Conservation (phyloP, 169 alveolate genomes). For the Cryptosporidium ryanae region DNA sequence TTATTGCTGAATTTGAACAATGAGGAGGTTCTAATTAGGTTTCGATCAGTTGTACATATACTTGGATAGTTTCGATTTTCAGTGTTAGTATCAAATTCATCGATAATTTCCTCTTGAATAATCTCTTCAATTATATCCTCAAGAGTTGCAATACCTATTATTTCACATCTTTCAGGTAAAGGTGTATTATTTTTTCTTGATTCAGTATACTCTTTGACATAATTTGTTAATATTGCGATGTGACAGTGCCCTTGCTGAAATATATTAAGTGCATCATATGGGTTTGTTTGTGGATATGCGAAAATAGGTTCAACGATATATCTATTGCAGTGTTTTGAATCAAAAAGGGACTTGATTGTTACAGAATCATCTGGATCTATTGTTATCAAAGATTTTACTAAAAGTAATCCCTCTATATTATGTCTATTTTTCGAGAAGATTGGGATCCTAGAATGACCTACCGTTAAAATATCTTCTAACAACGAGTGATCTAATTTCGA, state of each 20-base stretch:
- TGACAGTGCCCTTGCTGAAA: slow-evolving; percentile 74
- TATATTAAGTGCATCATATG: slow-evolving; percentile 60
- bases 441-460: slow-evolving; percentile 90
- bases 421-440: slow-evolving; percentile 81
- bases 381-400: slow-evolving; percentile 81
- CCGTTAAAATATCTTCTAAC: slow-evolving; percentile 77
- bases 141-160: slow-evolving; percentile 68
- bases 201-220: slow-evolving; percentile 49
- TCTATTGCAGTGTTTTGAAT: slow-evolving; percentile 27
- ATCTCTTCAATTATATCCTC: slow-evolving; percentile 70
- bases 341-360: slow-evolving; percentile 46
- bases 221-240: slow-evolving; percentile 65
- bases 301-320: slow-evolving; percentile 66
- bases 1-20: slow-evolving; percentile 24
- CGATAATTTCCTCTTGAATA: slow-evolving; percentile 69
- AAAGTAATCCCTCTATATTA: slow-evolving; percentile 83
- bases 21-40: slow-evolving; percentile 23
- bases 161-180: slow-evolving; percentile 43
- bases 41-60: not conserved
- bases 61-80: slow-evolving; percentile 1
- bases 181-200: slow-evolving; percentile 40
- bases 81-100: slow-evolving; percentile 52
- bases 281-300: slow-evolving; percentile 66
- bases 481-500: slow-evolving; percentile 75
- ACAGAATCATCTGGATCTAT: slow-evolving; percentile 70